Conservation (phyloP, 345 rosid species). For the Syzygium grande region DNA sequence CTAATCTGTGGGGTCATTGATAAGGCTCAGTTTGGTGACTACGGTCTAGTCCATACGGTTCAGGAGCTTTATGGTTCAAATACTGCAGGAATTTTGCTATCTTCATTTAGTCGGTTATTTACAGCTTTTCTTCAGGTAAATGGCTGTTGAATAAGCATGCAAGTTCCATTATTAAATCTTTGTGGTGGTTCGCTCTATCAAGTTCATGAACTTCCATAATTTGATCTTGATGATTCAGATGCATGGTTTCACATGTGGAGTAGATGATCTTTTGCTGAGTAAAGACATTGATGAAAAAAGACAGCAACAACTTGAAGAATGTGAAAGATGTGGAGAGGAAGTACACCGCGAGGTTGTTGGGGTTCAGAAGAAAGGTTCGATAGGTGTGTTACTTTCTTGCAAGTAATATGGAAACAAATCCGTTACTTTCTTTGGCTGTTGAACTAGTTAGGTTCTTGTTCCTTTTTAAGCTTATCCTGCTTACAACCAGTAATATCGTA, state of each 20-base stretch:
- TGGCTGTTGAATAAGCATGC: not conserved
- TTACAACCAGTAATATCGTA: not conserved
- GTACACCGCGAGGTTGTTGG: constrained; percentile 68
- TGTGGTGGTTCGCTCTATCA: not conserved
- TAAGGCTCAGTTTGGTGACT: constrained; percentile 96
- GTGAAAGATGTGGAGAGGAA: constrained; percentile 59
- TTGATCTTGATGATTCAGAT: constrained; percentile 42
- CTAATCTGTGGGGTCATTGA: constrained; percentile 89
- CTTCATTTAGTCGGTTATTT: constrained; percentile 82
- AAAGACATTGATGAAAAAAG: constrained; percentile 60
- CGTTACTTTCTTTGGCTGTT: not conserved
- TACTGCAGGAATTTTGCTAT: constrained; percentile 82
- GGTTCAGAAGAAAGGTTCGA: constrained; percentile 26
- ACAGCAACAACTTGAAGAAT: constrained; percentile 61
- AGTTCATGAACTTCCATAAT: constrained; percentile 7
- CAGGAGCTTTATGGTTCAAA: constrained; percentile 89
- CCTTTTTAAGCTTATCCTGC: not conserved
- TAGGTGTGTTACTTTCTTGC: constrained; percentile 34
- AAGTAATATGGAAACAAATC: not conserved
- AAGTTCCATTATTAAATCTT: not conserved
- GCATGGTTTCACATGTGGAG: constrained; percentile 98
- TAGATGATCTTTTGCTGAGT: constrained; percentile 82
- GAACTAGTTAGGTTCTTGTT: not conserved
- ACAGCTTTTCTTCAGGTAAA: constrained; percentile 85
- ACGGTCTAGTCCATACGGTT: constrained; percentile 91